Base-by-base conservation (phyloP, 257 asterid genomes). In the Fraxinus cuspidata region DNA sequence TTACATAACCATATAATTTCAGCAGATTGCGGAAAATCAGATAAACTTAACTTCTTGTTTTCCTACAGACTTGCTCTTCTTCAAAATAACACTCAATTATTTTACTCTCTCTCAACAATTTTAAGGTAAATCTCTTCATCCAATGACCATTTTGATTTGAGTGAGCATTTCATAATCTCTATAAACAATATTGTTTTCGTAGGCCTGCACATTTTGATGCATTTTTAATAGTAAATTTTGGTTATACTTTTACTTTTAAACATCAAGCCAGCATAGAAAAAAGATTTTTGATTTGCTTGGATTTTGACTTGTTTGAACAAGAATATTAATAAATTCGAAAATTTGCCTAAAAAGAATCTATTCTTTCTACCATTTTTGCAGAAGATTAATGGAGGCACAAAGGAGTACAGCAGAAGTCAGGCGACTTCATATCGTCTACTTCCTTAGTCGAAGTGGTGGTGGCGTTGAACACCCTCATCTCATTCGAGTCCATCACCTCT, bases 391-490 rank as follows among this genome's bases (percentile, higher is more conserved):
- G 97, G 97, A 94, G 86, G 78, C 83, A 75, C 89, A 86, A 35
- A 85, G 85, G 8, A 27, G 9, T 68, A 89, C 90, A 65, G 85
- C 88, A 21, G 91, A 95, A 86, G 92, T 90, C 10, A 88, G 98
- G 74, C 85, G 94, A 32, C 87, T 95, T 81, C 95, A 93, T 19
- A 83, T 95, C 13, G 89, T 95, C 29, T 95, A 95, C 73, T 91
- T 89, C 79, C 88, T 95, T 0, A 90, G 96, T 77, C 88, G 97
- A 80, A 90, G 87, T 70, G 97, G 98, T 63, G 97, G 98, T 1
- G 84, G 83, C 8, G 79, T 86, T 68, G 98, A 95, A 58, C 97
- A 91, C 27, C 99, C 98, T 40, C 99, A 95, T 80, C 99, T 93
- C 81, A 76, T 95, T 71, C 91, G 96, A 0, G 90, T 93, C 25